Evolutionary conservation across 176 grass and related monocot species (phyloP), one percentile per base, ranked within the genome.

Genomic region (Aegilops umbellulata): DNA sequence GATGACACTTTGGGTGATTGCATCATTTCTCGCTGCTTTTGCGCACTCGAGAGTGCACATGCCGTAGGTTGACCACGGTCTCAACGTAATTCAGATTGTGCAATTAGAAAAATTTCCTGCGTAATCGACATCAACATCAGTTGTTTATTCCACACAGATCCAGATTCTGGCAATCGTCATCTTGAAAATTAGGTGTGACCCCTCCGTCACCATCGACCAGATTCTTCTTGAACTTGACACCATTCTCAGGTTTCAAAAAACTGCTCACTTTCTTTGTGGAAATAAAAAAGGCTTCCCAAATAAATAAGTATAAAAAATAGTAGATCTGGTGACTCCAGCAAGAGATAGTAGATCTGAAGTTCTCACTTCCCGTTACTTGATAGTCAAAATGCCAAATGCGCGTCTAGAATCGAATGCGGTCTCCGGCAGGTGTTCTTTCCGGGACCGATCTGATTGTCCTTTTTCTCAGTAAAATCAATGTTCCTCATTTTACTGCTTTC

Each of bases 61-160:
- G 61, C 36, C 64, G 11, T 82, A 86, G 65, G 83, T 81, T 90
- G 79, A 86, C 73, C 13, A 41, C 36, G 14, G 80, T 86, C 64
- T 39, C 35, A 16, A 22, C 26, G 2, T 4, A 29, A 3, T 73
- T 86, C 77, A 57, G 78, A 78, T 30, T 53, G 1, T 0, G 30
- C 41, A 8, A 82, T 78, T 70, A 78, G 63, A 70, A 86, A 41
- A 39, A 1, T 3, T 27, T 51, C 39, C 6, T 8, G 39, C 62
- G 64, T 32, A 46, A 31, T 82, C 53, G 36, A 15, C 87, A 35
- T 62, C 65, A 73, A n/a, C 82, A 26, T 25, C 29, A 63, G 12
- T 60, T 68, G 13, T 85, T 41, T 57, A 58, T 80, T 65, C 42
- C 58, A n/a, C 65, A 19, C 13, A 2, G 30, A 65, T 67, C 42